Evolutionary conservation across 441 rosid genomes (phyloP).

Genomic region (Adansonia grandidieri): DNA sequence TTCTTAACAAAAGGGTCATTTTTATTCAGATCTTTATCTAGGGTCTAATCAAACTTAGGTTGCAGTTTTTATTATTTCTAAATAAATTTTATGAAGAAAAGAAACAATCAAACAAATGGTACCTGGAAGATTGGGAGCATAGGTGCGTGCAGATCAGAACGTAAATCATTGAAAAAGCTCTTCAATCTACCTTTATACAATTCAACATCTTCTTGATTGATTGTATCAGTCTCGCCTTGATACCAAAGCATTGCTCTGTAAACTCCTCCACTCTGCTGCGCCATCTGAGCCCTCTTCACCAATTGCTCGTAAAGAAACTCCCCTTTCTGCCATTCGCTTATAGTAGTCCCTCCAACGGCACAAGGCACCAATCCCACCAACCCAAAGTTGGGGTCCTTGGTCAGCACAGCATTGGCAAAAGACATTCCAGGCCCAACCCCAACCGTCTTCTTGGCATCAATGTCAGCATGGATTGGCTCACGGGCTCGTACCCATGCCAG

Average conservation of each 20-base stretch:
- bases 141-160: conserved; percentile 61
- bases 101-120: not conserved
- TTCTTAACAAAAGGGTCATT: not conserved
- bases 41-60: not conserved
- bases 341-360: conserved; percentile 77
- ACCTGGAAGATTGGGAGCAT: conserved; percentile 78
- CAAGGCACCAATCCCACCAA: conserved; percentile 77
- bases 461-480: conserved; percentile 84
- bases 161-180: conserved; percentile 55
- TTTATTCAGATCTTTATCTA: not conserved
- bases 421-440: conserved; percentile 93
- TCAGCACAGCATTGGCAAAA: conserved; percentile 66
- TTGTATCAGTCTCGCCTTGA: conserved; percentile 82
- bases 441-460: conserved; percentile 58
- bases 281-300: conserved; percentile 52
- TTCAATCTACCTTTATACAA: conserved; percentile 52
- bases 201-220: conserved; percentile 50
- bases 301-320: conserved; percentile 54
- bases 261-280: conserved; percentile 48
- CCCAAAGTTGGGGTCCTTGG: conserved; percentile 46
- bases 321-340: conserved; percentile 75
- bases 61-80: not conserved
- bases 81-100: not conserved
- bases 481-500: conserved; percentile 66
- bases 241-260: conserved; percentile 76